A percentile compares a stretch with the other conserved stretches of the same genome.
These are phyloP conservation scores for Elongisporangium prolatum DNA, from an alignment of 352 stramenopile species.

Conservation along the genomic window DNA sequence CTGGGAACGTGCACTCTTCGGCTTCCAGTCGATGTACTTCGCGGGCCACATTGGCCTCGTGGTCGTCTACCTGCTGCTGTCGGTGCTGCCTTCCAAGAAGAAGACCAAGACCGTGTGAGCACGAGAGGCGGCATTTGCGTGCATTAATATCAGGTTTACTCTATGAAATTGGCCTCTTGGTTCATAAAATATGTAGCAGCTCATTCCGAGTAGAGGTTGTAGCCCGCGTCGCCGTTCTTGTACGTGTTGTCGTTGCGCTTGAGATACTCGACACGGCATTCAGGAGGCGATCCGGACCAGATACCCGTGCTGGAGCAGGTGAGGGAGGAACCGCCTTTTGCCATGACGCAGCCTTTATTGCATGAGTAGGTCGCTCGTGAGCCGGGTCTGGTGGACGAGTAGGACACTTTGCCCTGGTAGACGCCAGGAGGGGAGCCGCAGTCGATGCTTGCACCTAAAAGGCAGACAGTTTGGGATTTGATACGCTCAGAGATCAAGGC, in stretches of 20 bases:
- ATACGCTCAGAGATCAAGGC: too few species aligned
- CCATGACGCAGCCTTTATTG: slow-evolving; percentile 34
- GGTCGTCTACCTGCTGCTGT: slow-evolving; percentile 31
- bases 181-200: neutral
- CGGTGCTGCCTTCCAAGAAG: slow-evolving; percentile 30
- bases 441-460: slow-evolving; percentile 5
- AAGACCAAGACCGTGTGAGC: slow-evolving; percentile 28
- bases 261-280: slow-evolving; percentile 43
- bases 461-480: neutral
- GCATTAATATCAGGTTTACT: neutral
- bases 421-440: slow-evolving; percentile 19
- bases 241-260: slow-evolving; percentile 45
- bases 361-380: slow-evolving; percentile 34
- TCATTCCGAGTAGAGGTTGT: slow-evolving; percentile 52
- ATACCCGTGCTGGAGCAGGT: slow-evolving; percentile 29
- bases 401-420: slow-evolving; percentile 40
- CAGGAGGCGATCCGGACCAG: slow-evolving; percentile 27
- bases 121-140: slow-evolving; percentile 1
- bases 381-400: slow-evolving; percentile 26
- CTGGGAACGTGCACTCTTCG: slow-evolving; percentile 42
- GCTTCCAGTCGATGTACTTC: slow-evolving; percentile 57
- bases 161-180: too few species aligned
- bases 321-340: slow-evolving; percentile 13
- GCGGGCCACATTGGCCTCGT: slow-evolving; percentile 45
- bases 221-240: slow-evolving; percentile 48